phyloP scores from a whole-genome alignment of 1,284 basidiomycete genomes.

The Leccinum fuscescens region DNA sequence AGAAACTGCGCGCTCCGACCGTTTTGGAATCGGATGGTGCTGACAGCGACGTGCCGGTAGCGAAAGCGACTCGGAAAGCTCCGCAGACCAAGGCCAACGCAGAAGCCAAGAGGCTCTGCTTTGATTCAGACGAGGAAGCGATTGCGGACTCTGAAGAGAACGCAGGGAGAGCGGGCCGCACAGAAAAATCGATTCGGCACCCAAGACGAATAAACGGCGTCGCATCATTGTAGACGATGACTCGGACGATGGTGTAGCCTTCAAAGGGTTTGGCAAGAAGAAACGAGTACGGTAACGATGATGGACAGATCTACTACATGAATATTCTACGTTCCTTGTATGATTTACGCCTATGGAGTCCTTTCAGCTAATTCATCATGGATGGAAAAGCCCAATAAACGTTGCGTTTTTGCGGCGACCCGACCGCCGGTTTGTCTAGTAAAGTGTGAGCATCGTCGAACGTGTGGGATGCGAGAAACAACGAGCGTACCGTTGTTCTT shows the following conservation, averaged over 20 bases:
- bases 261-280: conserved; percentile 59
- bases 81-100: conserved; percentile 9
- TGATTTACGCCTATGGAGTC: conserved; percentile 1
- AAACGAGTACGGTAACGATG: conserved; percentile 17
- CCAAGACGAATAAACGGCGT: conserved; percentile 35
- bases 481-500: conserved; percentile 76
- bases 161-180: neutral
- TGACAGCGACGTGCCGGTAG: conserved; percentile 16
- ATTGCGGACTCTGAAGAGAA: neutral
- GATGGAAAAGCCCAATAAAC: conserved; percentile 83
- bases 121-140: conserved; percentile 41
- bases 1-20: conserved; percentile 24
- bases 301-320: neutral
- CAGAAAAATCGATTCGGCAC: neutral
- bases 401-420: conserved; percentile 86
- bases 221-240: conserved; percentile 57
- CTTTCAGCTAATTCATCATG: conserved; percentile 57
- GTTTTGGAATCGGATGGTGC: conserved; percentile 32
- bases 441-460: conserved; percentile 6
- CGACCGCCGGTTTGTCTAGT: conserved; percentile 82
- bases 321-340: neutral
- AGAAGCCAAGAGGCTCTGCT: conserved; percentile 32
- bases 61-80: conserved; percentile 13
- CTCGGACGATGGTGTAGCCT: conserved; percentile 66
- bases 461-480: conserved; percentile 2